Evolutionary conservation across 1,284 basidiomycete genomes (phyloP).

Genomic region (Trametes sp.): DNA sequence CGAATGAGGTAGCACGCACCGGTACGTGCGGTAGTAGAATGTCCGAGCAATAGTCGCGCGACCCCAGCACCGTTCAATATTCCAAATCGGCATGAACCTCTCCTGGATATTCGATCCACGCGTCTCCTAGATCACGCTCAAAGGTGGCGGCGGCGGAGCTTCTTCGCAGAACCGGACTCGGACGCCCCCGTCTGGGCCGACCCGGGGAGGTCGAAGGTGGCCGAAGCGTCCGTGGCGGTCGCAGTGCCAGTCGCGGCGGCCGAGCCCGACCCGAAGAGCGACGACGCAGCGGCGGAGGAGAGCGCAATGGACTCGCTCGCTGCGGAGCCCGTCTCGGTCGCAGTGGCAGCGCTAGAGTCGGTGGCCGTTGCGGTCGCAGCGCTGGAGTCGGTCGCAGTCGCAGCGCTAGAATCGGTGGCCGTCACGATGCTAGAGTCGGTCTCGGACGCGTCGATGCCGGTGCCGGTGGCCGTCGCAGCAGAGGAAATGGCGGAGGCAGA

Average conservation of each 20-base stretch:
- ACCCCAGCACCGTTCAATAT: conserved; percentile 2
- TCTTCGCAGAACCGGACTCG: no score
- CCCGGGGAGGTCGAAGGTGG: neutral
- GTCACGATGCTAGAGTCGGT: conserved; percentile 16
- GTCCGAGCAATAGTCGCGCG: conserved; percentile 7
- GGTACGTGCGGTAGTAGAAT: conserved; percentile 2
- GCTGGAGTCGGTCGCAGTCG: conserved; percentile 5
- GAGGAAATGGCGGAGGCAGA: no score
- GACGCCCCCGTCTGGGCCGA: neutral
- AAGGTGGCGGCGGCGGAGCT: no score
- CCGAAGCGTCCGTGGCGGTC: conserved; percentile 17
- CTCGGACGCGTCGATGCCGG: conserved; percentile 7
- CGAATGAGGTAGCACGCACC: conserved; percentile 1
- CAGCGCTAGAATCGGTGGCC: conserved; percentile 14
- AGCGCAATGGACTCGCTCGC: conserved; percentile 10
- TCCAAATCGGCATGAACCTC: neutral
- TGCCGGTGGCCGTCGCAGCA: conserved; percentile 7
- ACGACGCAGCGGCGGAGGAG: conserved; percentile 6
- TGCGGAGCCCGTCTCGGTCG: conserved; percentile 5
- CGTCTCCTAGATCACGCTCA: no score
- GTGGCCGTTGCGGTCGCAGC: conserved; percentile 14
- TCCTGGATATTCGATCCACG: no score
- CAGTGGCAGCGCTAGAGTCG: conserved; percentile 1
- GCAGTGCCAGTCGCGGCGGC: conserved; percentile 9
- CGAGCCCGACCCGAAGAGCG: conserved; percentile 7